Base-by-base conservation (phyloP, 192 early-diverging fungal species). In the Coemansia sp. region DNA sequence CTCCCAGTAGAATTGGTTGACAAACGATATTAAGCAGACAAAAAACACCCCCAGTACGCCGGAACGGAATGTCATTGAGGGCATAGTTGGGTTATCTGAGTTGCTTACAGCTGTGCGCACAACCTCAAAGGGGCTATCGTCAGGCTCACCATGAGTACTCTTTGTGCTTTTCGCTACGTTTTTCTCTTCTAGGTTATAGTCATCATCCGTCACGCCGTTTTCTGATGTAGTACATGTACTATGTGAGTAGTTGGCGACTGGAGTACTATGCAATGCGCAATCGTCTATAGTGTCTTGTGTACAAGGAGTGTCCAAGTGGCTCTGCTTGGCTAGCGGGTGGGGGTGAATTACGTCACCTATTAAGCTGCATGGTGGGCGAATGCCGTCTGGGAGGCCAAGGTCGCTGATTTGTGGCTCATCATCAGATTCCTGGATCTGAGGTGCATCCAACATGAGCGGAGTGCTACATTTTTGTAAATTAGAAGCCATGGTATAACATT, bases 1-100 rank as follows among this genome's bases (percentile, higher is more conserved):
- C 80, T 93, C 94, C 84, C 92, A 92, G 71, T 92, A 91, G 70
- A 94, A 89, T 80, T 92, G 91, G 78, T 92, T 91, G 29, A 88
- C 82, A 64, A 84, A 84, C 11, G 89, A 89, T n/a, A 92, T 80
- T 31, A 85, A 76, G 19, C 76, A 66, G 17, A 86, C 84, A 69
- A 93, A 93, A 66, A 89, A 76, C 22, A 93, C 76, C 0, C 91
- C 91, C 32, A 91, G 85, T 11, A 91, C 78, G 84, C 85, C 84
- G 17, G 89, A 82, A 55, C 93, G 88, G 61, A 92, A 89, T 19
- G 93, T 93, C 71, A 87, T 80, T 13, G 89, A 88, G 4, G 91
- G 90, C 27, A 91, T 72, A 1, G 84, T 56, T 5, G 87, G 78
- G 40, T 88, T 84, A 40, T 93, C 91, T 0, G 84, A 86, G 50